Base-by-base conservation (phyloP, 1,284 basidiomycete genomes). In the Meira miltonrushii region DNA sequence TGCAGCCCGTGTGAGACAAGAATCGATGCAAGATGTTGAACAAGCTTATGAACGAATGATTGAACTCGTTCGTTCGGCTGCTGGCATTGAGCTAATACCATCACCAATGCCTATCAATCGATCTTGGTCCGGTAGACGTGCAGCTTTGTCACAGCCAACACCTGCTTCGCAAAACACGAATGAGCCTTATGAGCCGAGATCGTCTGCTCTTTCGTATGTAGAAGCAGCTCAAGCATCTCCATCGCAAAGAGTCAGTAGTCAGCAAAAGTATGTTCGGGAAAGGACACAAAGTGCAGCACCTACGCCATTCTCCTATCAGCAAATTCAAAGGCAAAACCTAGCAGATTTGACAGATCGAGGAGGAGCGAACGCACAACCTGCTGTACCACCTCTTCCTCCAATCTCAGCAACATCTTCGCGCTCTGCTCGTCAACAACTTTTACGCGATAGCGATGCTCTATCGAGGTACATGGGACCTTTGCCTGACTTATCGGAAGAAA, bases 11-110 rank as follows among this genome's bases (percentile, higher is more conserved):
- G 40, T 46, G 12, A 49, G 55, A 28, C 57, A 59, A 47, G 51
- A 59, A 40, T 55, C 53, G n/a, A 55, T 59, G 52, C 52, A 55
- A 37, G 57, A 59, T 17, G 51, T 59, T 12, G 57, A 59, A 43
- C 21, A 43, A 39, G 57, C 57, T 21, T 59, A 59, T 28, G 53
- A 33, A 9, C 28, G 57, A 25, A 59, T 59, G 57, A 33, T 51
- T 10, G 57, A 59, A 13, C 57, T 59, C 23, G 57, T 59, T 23
- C 38, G 6, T 13, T 51, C 57, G n/a, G 57, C 57, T 2, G 51
- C 51, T 11, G 57, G 57, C n/a, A 39, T 59, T 38, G 38, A 40
- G 5, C 33, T 47, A 7, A 33, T 33, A 33, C 25, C 40, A 15
- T 59, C 57, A 39, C 55, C 55, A 4, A 47, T 49, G 41, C 55